Base-by-base conservation (phyloP, 2,329 filamentous ascomycete species). In the Sclerotinia borealis region DNA sequence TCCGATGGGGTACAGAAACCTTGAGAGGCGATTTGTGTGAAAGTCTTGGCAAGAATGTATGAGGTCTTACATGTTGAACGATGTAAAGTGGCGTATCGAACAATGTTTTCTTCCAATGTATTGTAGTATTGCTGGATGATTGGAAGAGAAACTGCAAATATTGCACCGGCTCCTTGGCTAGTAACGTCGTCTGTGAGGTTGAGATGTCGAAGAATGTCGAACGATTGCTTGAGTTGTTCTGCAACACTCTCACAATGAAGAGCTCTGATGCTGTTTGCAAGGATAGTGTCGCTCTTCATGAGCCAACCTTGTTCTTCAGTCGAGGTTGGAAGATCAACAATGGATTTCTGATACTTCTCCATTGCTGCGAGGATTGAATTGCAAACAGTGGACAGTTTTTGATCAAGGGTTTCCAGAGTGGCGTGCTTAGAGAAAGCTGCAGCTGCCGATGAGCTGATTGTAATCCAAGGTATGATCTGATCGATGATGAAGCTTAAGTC, bases 1-100 rank as follows among this genome's bases (percentile, higher is more conserved):
- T 98, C 93, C 27, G 89, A 83, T 0, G 95, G 95, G 25, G 88
- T 91, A 74, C 95, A 99, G 80, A 98, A 98, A 2, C 95, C 95
- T 74, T 96, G 87, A 0, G 86, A 83, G 1, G 90, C 87, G 56
- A 99, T 84, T 64, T 92, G 87, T 1, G 85, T 84, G 74, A 97
- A 96, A 0, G 87, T 85, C 56, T 88, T 91, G 39, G 87, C 85
- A 50, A 99, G 82, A 17, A 88, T 84, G 73, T 90, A 89, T 0
- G 90, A 85, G 73, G 96, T 84, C 69, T 89, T 89, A 70, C 87
- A 89, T 2, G 86, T 86, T 15, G 89, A 83, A 11, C 83, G 79
- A 72, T 98, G 91, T 9, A 93, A 78, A 1, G 80, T 77, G 1
- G 85, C 77, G 65, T 89, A 85, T 34, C 83, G 81, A 11, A 78